These are phyloP conservation scores for Acer yangbiense DNA, from an alignment of 345 rosid genomes.

Conservation along the genomic window DNA sequence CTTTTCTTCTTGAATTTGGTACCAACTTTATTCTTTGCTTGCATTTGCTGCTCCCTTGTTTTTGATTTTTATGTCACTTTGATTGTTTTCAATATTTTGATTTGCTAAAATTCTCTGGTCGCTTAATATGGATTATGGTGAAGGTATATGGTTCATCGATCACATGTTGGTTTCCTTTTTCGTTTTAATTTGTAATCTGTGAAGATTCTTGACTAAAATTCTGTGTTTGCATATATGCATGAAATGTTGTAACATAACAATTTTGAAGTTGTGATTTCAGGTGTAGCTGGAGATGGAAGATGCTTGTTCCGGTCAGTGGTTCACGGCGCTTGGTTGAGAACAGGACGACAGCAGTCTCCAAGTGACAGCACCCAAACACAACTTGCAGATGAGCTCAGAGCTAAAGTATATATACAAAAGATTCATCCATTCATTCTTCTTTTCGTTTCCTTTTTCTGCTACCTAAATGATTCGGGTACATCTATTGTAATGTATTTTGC, in stretches of 20 bases:
- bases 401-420: conserved; percentile 43
- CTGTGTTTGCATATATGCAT: not conserved
- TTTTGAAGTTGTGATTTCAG: conserved; percentile 29
- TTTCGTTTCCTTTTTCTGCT: not conserved
- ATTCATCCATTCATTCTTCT: not conserved
- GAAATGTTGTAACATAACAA: not conserved
- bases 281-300: conserved; percentile 71
- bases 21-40: conserved; percentile 37
- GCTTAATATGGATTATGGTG: conserved; percentile 36
- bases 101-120: conserved; percentile 2
- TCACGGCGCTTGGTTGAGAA: conserved; percentile 53
- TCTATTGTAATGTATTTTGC: conserved; percentile 1
- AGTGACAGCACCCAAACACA: conserved; percentile 52
- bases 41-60: not conserved
- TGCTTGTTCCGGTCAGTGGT: conserved; percentile 72
- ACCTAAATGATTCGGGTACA: not conserved
- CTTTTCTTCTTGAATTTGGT: conserved; percentile 27
- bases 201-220: no score
- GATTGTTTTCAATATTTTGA: not conserved
- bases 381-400: conserved; percentile 70
- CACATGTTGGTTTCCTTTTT: not conserved
- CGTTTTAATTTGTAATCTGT: no score
- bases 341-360: conserved; percentile 55
- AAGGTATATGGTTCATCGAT: conserved; percentile 25
- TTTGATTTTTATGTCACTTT: not conserved